These are phyloP conservation scores for Coemansia sp. DNA, from an alignment of 192 early-diverging fungal species.

Conservation along the genomic window DNA sequence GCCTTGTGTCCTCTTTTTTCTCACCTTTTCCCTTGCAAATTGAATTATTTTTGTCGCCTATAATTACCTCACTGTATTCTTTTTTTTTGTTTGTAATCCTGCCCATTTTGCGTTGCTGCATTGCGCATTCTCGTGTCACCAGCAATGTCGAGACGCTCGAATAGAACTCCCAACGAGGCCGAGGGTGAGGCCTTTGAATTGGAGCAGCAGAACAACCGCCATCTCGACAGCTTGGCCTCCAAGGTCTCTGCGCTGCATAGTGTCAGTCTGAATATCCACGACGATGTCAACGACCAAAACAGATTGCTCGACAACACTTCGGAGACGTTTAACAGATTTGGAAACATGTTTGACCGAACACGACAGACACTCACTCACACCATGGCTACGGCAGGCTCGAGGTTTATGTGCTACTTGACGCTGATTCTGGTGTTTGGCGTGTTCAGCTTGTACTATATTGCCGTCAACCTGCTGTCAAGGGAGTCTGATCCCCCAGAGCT, in stretches of 20 bases:
- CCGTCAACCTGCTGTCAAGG: constrained; percentile 22
- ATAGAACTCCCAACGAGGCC: constrained; percentile 32
- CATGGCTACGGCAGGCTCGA: constrained; percentile 39
- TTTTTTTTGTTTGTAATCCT: not conserved
- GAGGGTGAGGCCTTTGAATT: constrained; percentile 42
- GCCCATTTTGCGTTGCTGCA: not conserved
- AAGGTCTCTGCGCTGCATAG: constrained; percentile 47
- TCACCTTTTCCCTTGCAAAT: not conserved
- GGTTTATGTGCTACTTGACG: constrained; percentile 43
- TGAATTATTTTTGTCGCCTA: not conserved
- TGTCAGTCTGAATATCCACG: constrained; percentile 45
- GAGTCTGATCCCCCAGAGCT: constrained; percentile 20
- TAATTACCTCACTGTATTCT: not conserved
- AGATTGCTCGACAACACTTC: constrained; percentile 35
- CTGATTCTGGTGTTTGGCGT: constrained; percentile 33
- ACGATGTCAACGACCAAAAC: constrained; percentile 44
- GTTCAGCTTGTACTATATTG: constrained; percentile 41
- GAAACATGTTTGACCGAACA: constrained; percentile 49
- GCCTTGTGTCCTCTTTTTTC: not conserved
- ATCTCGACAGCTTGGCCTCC: constrained; percentile 41
- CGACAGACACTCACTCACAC: constrained; percentile 39
- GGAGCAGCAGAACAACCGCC: constrained; percentile 46
- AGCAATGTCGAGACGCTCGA: constrained; percentile 37
- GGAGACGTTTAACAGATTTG: constrained; percentile 47
- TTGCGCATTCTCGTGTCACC: not conserved